Conservation (phyloP, 2,329 filamentous ascomycete genomes). For the Calonectria naviculata region DNA sequence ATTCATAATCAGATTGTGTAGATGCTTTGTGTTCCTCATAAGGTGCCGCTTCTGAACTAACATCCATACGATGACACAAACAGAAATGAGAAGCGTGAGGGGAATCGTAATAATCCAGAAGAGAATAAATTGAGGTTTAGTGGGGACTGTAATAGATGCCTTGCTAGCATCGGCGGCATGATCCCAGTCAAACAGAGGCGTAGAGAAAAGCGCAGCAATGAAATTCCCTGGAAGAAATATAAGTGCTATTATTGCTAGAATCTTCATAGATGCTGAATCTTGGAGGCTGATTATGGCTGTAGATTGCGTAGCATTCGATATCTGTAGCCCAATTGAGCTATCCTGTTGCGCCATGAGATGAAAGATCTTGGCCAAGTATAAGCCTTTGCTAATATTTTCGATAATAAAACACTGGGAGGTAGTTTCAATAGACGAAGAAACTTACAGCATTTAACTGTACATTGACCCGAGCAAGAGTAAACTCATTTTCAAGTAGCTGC, state of each 20-base stretch:
- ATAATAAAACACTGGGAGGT: neutral
- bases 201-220: slow-evolving; percentile 1
- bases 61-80: too few relatives aligned
- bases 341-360: neutral
- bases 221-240: neutral
- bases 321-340: neutral
- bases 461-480: neutral
- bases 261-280: slow-evolving; percentile 1
- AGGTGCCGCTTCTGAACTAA: too few relatives aligned
- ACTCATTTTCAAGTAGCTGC: slow-evolving; percentile 3
- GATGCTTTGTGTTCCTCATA: too few relatives aligned
- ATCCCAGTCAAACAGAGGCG: slow-evolving; percentile 2
- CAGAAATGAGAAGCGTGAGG: too few relatives aligned
- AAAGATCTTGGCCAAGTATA: neutral
- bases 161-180: neutral
- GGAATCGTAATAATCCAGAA: slow-evolving; percentile 4
- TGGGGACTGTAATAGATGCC: neutral
- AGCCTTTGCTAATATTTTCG: neutral
- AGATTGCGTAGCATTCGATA: neutral
- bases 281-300: neutral
- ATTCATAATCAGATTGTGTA: too few relatives aligned
- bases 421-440: neutral
- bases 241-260: neutral
- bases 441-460: neutral
- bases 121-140: neutral